A percentile compares a stretch with the other conserved stretches of the same genome.
These are phyloP conservation scores for Cercospora janseana DNA, from an alignment of 2,329 filamentous ascomycete species.

Conservation along the genomic window DNA sequence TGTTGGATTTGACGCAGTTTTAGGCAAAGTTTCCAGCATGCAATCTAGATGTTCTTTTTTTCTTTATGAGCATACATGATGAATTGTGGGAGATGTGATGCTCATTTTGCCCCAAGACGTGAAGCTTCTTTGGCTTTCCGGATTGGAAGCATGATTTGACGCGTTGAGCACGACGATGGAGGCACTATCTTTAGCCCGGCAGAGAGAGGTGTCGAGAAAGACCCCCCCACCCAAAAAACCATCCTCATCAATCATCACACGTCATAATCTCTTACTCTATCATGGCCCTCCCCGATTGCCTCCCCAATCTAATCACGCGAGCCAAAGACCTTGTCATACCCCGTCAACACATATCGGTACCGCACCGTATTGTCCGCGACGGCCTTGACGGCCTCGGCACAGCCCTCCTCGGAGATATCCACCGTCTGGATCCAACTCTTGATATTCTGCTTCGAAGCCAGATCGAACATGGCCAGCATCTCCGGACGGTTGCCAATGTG, in stretches of 20 bases:
- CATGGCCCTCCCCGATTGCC: not conserved
- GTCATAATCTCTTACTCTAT: not conserved
- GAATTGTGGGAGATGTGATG: too few relatives aligned
- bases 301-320: constrained; percentile 42
- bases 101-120: too few relatives aligned
- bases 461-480: constrained; percentile 53
- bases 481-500: constrained; percentile 48
- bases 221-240: too few relatives aligned
- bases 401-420: constrained; percentile 67
- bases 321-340: constrained; percentile 67
- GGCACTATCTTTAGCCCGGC: too few relatives aligned
- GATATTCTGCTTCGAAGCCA: constrained; percentile 52
- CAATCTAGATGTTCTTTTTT: too few relatives aligned
- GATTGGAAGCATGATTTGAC: too few relatives aligned
- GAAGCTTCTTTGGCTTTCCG: too few relatives aligned
- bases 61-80: too few relatives aligned
- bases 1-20: constrained; percentile 42
- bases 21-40: too few relatives aligned
- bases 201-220: too few relatives aligned
- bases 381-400: constrained; percentile 67
- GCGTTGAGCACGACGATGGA: too few relatives aligned
- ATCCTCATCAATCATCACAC: not conserved
- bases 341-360: constrained; percentile 69
- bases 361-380: constrained; percentile 66
- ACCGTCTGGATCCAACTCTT: constrained; percentile 62